Percentiles rank a stretch among this genome's conserved stretches.
Conservation (phyloP, 371 early-diverging fungal species). For the Phascolomyces articulosus region DNA sequence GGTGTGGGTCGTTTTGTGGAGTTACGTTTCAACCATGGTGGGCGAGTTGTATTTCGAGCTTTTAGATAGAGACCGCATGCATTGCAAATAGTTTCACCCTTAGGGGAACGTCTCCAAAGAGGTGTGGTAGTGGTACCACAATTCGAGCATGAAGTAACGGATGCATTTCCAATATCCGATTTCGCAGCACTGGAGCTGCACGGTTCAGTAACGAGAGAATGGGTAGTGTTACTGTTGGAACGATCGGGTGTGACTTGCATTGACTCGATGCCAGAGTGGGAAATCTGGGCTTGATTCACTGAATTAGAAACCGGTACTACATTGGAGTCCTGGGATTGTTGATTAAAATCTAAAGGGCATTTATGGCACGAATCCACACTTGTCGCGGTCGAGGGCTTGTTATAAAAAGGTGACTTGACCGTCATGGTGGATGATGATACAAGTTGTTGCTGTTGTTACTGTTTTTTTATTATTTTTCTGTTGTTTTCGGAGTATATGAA, state of each 20-base stretch:
- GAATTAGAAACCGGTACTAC: slow-evolving; percentile 22
- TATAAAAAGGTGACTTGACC: slow-evolving; percentile 56
- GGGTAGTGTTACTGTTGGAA: slow-evolving; percentile 43
- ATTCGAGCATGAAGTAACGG: slow-evolving; percentile 78
- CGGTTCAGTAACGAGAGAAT: slow-evolving; percentile 45
- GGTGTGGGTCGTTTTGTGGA: slow-evolving; percentile 31
- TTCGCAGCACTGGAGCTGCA: slow-evolving; percentile 62
- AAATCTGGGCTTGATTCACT: slow-evolving; percentile 34
- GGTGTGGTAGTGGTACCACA: slow-evolving; percentile 92
- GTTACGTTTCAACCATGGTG: slow-evolving; percentile 77
- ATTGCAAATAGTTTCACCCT: slow-evolving; percentile 88
- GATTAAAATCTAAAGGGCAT: slow-evolving; percentile 39
- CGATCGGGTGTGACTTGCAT: slow-evolving; percentile 28
- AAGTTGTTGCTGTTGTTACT: no score
- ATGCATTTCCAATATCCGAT: slow-evolving; percentile 53
- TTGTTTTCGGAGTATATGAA: neutral
- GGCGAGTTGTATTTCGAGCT: slow-evolving; percentile 81
- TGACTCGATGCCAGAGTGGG: slow-evolving; percentile 48
- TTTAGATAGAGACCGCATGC: slow-evolving; percentile 91
- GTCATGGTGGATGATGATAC: slow-evolving; percentile 45
- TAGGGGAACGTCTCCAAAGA: slow-evolving; percentile 88
- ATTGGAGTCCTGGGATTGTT: slow-evolving; percentile 22
- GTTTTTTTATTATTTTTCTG: neutral
- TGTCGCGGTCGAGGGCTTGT: slow-evolving; percentile 55
- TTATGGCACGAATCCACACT: slow-evolving; percentile 59